Evolutionary conservation across 2,329 filamentous ascomycete genomes (phyloP).

Genomic region (Aspergillus viridinutans): DNA sequence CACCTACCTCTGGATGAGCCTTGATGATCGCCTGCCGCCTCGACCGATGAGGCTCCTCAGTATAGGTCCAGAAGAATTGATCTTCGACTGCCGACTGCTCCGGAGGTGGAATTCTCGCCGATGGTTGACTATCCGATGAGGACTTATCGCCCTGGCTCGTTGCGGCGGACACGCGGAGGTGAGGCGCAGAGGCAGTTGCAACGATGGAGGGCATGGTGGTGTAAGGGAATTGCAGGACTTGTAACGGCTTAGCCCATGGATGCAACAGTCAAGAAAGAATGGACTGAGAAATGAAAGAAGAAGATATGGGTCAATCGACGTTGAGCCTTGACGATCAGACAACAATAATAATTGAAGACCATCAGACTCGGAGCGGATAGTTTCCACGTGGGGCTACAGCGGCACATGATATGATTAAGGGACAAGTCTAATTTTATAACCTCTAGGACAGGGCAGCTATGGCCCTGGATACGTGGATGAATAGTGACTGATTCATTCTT

Average conservation of each 20-base stretch:
- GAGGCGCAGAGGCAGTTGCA: conserved; percentile 27
- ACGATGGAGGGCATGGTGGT: conserved; percentile 25
- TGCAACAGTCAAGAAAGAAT: background rate
- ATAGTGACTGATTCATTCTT: background rate
- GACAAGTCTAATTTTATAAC: background rate
- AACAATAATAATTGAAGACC: background rate
- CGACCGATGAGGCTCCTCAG: conserved; percentile 92
- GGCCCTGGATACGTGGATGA: background rate
- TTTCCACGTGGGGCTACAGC: conserved; percentile 37
- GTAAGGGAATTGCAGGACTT: conserved; percentile 6
- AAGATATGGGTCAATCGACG: background rate
- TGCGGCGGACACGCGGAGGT: conserved; percentile 31
- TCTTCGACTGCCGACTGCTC: conserved; percentile 39
- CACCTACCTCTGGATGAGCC: conserved; percentile 81
- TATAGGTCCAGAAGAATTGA: conserved; percentile 98
- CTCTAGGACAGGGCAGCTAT: background rate
- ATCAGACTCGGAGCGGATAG: conserved; percentile 21
- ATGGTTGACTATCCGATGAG: conserved; percentile 14
- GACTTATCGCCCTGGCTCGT: conserved; percentile 19
- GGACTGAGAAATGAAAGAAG: background rate
- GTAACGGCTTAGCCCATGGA: conserved; percentile 19
- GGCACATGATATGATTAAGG: conserved; percentile 1
- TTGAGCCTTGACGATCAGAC: background rate
- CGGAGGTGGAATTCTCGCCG: conserved; percentile 27
- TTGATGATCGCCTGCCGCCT: conserved; percentile 93